Percentiles rank a stretch among this genome's conserved stretches.
Evolutionary conservation across 129 eudicot genomes (phyloP).

Genomic region (Flaveria linearis): DNA sequence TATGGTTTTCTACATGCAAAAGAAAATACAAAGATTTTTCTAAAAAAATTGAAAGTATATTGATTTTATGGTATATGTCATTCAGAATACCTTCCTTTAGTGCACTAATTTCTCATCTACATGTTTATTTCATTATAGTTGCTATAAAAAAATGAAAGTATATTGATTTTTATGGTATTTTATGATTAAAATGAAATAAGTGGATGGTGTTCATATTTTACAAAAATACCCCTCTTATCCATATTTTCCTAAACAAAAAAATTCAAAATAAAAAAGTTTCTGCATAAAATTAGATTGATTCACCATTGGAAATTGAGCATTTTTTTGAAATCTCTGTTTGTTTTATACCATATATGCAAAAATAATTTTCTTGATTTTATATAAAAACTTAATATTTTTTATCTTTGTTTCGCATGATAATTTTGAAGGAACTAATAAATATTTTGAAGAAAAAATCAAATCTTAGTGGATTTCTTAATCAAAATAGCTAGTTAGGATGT

Average conservation of each 20-base stretch:
- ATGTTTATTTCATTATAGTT: background rate
- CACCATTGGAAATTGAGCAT: conserved; percentile 1
- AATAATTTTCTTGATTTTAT: conserved; percentile 7
- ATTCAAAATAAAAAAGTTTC: too few species aligned
- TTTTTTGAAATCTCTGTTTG: conserved; percentile 27
- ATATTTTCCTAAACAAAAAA: conserved; percentile 22
- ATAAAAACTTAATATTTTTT: background rate
- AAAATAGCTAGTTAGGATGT: background rate
- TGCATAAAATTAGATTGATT: background rate
- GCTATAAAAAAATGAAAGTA: background rate
- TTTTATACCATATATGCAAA: background rate
- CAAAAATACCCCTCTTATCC: conserved; percentile 17
- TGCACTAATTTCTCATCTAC: conserved; percentile 33
- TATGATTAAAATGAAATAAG: conserved; percentile 25
- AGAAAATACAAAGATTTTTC: background rate
- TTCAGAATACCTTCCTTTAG: background rate
- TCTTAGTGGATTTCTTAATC: background rate
- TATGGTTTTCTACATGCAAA: too few species aligned
- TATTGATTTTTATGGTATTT: background rate
- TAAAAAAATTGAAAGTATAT: too few species aligned
- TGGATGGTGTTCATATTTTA: conserved; percentile 29
- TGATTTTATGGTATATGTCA: too few species aligned
- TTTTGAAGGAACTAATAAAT: background rate
- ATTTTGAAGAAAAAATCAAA: background rate
- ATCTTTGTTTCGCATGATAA: background rate